Evolutionary conservation across 2,329 filamentous ascomycete species (phyloP).

Genomic region (Epichloe scottii): DNA sequence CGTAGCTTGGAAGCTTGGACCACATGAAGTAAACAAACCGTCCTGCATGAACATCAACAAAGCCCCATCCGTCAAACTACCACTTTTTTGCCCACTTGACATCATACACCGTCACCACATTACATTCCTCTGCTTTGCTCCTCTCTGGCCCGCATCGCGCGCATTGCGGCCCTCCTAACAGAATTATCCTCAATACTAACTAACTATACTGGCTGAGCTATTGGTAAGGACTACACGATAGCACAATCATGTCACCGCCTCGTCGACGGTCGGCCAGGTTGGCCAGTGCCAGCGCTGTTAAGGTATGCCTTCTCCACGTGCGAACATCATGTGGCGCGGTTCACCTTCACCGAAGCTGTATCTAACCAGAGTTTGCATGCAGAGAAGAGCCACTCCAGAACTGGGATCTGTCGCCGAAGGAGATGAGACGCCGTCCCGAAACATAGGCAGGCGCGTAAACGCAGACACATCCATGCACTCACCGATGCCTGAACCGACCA

Average conservation of each 20-base stretch:
- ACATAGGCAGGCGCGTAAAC: conserved; percentile 11
- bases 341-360: not conserved
- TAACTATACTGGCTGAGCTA: not conserved
- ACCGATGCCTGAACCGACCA: conserved; percentile 30
- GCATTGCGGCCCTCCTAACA: conserved; percentile 2
- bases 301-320: conserved; percentile 20
- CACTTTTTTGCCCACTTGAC: conserved; percentile 5
- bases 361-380: conserved; percentile 3
- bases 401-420: conserved; percentile 32
- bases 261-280: conserved; percentile 33
- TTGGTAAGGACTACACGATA: not conserved
- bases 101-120: conserved; percentile 5
- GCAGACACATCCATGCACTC: conserved; percentile 16
- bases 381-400: conserved; percentile 21
- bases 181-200: not conserved
- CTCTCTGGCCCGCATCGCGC: conserved; percentile 3
- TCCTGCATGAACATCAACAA: conserved; percentile 11
- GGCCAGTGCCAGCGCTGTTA: conserved; percentile 24
- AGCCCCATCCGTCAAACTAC: conserved; percentile 1
- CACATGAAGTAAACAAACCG: conserved; percentile 16
- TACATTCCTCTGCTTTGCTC: conserved; percentile 6
- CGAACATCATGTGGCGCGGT: not conserved
- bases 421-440: conserved; percentile 24
- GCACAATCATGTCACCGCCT: conserved; percentile 25
- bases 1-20: not conserved